Percentiles rank a stretch among this genome's conserved stretches.
phyloP scores from a whole-genome alignment of 2,329 filamentous ascomycete species.

The Ceratocystis colombiana region DNA sequence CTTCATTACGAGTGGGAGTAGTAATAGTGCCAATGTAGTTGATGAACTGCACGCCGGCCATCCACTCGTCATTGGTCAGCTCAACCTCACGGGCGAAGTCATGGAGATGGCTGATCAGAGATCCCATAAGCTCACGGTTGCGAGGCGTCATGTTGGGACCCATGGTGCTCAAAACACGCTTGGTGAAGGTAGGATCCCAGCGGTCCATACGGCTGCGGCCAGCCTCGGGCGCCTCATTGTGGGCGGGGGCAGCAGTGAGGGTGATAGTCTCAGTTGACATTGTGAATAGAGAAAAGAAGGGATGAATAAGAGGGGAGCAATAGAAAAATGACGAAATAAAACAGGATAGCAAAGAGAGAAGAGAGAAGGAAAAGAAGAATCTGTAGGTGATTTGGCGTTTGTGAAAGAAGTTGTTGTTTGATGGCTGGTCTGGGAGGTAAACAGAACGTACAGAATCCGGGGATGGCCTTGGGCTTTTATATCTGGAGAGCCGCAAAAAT shows the following conservation, averaged over 20 bases:
- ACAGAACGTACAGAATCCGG: background rate
- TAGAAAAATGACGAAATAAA: background rate
- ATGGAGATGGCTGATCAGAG: slow-evolving; percentile 62
- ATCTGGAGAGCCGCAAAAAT: slow-evolving; percentile 20
- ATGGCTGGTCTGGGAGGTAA: background rate
- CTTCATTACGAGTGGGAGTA: slow-evolving; percentile 60
- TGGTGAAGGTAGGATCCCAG: slow-evolving; percentile 62
- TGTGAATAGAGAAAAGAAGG: background rate
- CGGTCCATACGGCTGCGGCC: slow-evolving; percentile 21
- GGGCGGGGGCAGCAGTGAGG: slow-evolving; percentile 13
- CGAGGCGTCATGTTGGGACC: slow-evolving; percentile 57
- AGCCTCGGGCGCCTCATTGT: background rate
- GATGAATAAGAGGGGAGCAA: background rate
- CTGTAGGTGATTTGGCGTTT: background rate
- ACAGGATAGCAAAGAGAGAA: background rate
- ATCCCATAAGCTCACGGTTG: slow-evolving; percentile 51
- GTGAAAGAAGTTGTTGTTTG: slow-evolving; percentile 2
- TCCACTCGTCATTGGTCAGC: slow-evolving; percentile 67
- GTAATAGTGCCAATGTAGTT: slow-evolving; percentile 64
- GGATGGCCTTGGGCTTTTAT: slow-evolving; percentile 16
- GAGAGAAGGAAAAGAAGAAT: background rate
- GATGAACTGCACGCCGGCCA: slow-evolving; percentile 62
- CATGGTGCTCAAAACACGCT: slow-evolving; percentile 62
- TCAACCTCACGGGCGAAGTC: slow-evolving; percentile 70
- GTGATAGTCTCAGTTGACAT: slow-evolving; percentile 18